Base-by-base conservation (phyloP, 306 rosid species). In the Lotus japonicus region DNA sequence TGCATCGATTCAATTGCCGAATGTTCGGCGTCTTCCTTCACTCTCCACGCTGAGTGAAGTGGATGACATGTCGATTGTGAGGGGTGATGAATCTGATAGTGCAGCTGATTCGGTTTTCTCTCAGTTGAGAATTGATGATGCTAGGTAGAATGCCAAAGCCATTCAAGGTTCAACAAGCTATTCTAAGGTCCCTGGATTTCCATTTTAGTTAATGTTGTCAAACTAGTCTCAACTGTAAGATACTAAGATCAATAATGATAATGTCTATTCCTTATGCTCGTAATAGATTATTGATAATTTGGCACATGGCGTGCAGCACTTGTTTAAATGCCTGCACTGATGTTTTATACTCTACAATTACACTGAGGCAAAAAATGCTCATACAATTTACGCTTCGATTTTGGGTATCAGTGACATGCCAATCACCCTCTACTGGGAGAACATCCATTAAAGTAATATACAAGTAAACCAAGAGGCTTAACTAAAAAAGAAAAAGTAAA, bases 41-140 rank as follows among this genome's bases (percentile, higher is more conserved):
- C 58, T 77, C 4, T 66, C 83, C 19, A 35, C 82, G 14, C 77
- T 54, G 9, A 63, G 52, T 28, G 85, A 77, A 41, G 17, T 21
- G 5, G 83, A 78, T 51, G 79, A 56, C 28, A 14, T 58, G 60
- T 31, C 83, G 2, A 56, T 75, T 15, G 31, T 44, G 26, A 64
- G 8, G 49, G 15, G 12, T 58, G 79, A 79, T 71, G 80, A 73
- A 16, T 71, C 78, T 0, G 66, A 36, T 16, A 58, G 26, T 58
- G 82, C 70, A 6, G 73, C 1, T 0, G 72, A 70, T 58, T 55
- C 38, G 0, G 80, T 83, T 65, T 80, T 83, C 80, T 83, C 84
- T 15, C 66, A 71, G 52, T 16, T 80, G 76, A 58, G 61, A 7
- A 10, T 77, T 73, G 78, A 58, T 52, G 80, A 56, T 26, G 72